These are phyloP conservation scores for Debaryomycetaceae sp. DNA, from an alignment of 1,139 yeast species.

Conservation along the genomic window DNA sequence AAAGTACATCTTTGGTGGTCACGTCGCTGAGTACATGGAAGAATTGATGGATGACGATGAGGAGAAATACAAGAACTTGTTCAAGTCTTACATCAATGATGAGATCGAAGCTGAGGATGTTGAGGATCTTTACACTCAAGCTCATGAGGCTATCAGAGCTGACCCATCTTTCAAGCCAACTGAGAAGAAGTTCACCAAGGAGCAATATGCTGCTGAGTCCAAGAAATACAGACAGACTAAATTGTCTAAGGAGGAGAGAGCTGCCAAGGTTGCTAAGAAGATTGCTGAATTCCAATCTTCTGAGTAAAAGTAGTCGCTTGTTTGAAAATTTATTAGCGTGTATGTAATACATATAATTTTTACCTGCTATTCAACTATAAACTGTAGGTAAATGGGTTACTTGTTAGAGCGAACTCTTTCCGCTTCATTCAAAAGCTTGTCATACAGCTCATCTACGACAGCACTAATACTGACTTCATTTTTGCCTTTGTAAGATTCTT, in stretches of 20 bases:
- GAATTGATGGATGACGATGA: constrained; percentile 99
- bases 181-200: constrained; percentile 94
- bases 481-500: constrained; percentile 1
- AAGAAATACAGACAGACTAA: constrained; percentile 87
- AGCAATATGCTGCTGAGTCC: constrained; percentile 95
- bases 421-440: constrained; percentile 63
- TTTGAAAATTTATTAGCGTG: background rate
- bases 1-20: constrained; percentile 99
- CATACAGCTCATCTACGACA: constrained; percentile 65
- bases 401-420: constrained; percentile 58
- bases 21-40: constrained; percentile 99
- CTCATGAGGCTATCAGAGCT: constrained; percentile 94
- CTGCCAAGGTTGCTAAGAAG: constrained; percentile 85
- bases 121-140: constrained; percentile 93
- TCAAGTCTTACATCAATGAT: constrained; percentile 95
- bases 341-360: background rate
- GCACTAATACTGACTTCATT: constrained; percentile 24
- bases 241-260: constrained; percentile 90
- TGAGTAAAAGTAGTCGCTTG: constrained; percentile 29
- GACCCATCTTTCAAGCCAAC: constrained; percentile 92
- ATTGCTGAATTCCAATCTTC: constrained; percentile 77
- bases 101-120: constrained; percentile 95
- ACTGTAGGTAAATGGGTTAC: constrained; percentile 6
- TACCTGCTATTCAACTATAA: background rate
- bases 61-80: constrained; percentile 95